Base-by-base conservation (phyloP, 2,329 filamentous ascomycete species). In the Cladobotryum protrusum region DNA sequence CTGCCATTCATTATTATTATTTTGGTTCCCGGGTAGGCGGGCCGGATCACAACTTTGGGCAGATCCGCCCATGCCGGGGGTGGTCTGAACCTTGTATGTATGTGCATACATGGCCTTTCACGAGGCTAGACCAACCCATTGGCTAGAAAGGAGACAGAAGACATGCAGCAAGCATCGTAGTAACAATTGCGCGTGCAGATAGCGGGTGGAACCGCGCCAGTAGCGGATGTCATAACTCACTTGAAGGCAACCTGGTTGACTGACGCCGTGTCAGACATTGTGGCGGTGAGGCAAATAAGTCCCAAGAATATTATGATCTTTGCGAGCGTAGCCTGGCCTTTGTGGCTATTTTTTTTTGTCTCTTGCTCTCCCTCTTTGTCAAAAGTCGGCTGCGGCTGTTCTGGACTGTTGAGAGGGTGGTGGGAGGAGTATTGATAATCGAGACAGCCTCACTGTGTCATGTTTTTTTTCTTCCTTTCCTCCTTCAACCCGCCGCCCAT, bases 161-260 rank as follows among this genome's bases (percentile, higher is more conserved):
- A 29, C 40, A 49, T 49, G 50, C 39, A 45, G 42, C 46, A 24
- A 9, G 24, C 24, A 9, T 6, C 24, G 24, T 29, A 29, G 24
- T 29, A 29, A 29, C 46, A 42, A 36, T 35, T 44, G 45, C 29
- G 45, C 24, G 48, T 41, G 42, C 37, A 39, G 42, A 44, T 32
- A 15, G 43, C 41, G 50, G 46, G 50, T 52, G 50, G 50, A 45
- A 49, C 50, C 50, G 46, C 42, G 32, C 20, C 35, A 43, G 24
- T 15, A 34, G 43, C 15, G 35, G 41, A 12, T 43, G 42, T 47
- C 44, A 48, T 17, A 51, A 62, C 70, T 60, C 59, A 74, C 72
- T 73, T 67, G 63, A 74, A 75, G 52, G 67, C 68, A 33, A 63
- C 61, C 62, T 70, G 62, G 57, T 75, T 74, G 29, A 60, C 56